phyloP scores from a whole-genome alignment of 129 eudicot species.

The Arctium lappa region DNA sequence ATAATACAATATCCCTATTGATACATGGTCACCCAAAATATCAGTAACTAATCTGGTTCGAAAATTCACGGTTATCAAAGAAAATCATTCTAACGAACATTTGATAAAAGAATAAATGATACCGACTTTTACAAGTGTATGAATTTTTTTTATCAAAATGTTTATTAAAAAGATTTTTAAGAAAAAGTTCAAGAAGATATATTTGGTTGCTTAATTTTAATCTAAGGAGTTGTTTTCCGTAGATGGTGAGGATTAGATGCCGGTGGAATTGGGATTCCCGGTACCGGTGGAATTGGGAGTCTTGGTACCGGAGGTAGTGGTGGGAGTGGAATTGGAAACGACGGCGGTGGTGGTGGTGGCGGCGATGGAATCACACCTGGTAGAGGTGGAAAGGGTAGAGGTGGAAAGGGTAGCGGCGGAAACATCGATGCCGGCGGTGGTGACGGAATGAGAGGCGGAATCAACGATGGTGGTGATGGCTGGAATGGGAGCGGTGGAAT shows the following conservation, averaged over 20 bases:
- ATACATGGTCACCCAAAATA: no score
- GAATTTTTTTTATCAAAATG: neutral
- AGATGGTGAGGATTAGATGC: constrained; percentile 21
- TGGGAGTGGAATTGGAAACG: constrained; percentile 33
- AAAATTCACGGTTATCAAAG: no score
- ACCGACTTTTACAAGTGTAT: no score
- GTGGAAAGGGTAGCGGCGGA: constrained; percentile 19
- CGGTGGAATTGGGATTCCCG: constrained; percentile 70
- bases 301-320: constrained; percentile 44
- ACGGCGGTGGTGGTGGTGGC: constrained; percentile 20
- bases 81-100: neutral
- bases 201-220: neutral
- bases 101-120: neutral
- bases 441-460: neutral
- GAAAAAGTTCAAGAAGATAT: neutral
- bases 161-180: neutral
- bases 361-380: constrained; percentile 17
- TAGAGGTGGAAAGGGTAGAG: constrained; percentile 5
- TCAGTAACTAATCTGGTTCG: neutral
- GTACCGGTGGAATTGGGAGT: constrained; percentile 35
- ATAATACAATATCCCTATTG: neutral
- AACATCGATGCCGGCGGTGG: constrained; percentile 6
- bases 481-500: constrained; percentile 20
- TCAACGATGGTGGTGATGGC: neutral
- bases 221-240: constrained; percentile 12